phyloP scores from a whole-genome alignment of 1,284 basidiomycete genomes.

The Phellinidium pouzarii region DNA sequence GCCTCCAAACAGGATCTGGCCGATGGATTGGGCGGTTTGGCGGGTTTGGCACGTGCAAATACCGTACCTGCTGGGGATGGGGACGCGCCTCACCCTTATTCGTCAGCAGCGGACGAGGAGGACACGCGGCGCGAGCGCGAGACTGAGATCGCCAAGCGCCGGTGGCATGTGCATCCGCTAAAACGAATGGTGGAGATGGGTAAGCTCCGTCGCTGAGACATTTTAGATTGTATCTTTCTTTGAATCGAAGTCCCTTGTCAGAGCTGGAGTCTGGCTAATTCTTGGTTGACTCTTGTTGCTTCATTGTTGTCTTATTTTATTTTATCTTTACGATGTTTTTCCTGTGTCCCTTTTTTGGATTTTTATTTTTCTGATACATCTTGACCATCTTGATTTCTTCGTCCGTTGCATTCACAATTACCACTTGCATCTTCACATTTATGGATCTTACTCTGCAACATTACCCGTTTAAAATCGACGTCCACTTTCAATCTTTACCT shows the following conservation, averaged over 20 bases:
- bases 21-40: background rate
- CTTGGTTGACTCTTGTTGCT: background rate
- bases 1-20: background rate
- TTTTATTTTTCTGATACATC: background rate
- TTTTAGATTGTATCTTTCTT: background rate
- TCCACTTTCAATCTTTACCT: no score
- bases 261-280: background rate
- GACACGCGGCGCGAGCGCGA: background rate
- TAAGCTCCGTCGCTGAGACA: conserved; percentile 5
- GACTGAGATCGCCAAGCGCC: conserved; percentile 1
- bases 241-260: background rate
- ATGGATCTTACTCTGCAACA: no score
- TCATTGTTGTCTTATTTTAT: background rate
- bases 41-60: background rate
- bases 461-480: no score
- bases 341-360: background rate
- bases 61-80: background rate
- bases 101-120: background rate
- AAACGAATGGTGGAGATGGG: conserved; percentile 19
- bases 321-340: background rate
- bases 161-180: conserved; percentile 19
- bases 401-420: no score
- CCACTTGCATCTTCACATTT: no score
- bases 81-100: conserved; percentile 12
- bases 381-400: background rate